Evolutionary conservation across 805 yeast species (phyloP), one percentile per base, ranked within the genome.

Genomic region (Sugiyamaella americana): DNA sequence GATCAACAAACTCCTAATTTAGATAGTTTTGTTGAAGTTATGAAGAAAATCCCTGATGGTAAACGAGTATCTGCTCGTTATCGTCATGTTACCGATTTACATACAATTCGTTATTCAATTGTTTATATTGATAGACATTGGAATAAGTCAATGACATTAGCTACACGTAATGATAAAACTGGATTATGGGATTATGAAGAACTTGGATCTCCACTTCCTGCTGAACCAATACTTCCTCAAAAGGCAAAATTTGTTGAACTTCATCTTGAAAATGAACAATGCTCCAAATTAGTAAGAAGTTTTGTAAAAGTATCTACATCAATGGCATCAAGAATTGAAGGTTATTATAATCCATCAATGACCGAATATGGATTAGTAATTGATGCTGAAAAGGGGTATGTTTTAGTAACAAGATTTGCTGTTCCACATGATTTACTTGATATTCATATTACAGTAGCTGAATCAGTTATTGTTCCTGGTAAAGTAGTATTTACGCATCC

Each of bases 341-440:
- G 94, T 2, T 78, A 87, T 2, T 38, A 51, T 21, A 20, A 35
- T 4, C 2, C 37, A 4, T 19, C 52, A 2, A 75, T 78, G 34
- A 73, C 78, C 38, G 82, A 84, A 13, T 76, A 85, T 53, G 97
- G 96, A 47, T 75, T 89, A 23, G 80, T 89, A 1, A 71, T 89
- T 29, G 96, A 89, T 63, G 82, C 95, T 3, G 76, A 71, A 43
- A 76, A 76, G 50, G 97, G 97, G 1, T 81, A 79, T 51, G 87
- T 86, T 3, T 66, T 89, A 43, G 87, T 84, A 1, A 84, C 95
- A 2, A 73, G 96, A 50, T 72, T 80, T 49, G 72, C 76, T 46
- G 86, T 88, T 21, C 95, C 96, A 5, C 95, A 87, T 66, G 95
- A 85, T 41, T 64, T 82, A 55, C 72, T 82, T 54, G 95, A 89